These are phyloP conservation scores for Blastobotrys ciferrii DNA, from an alignment of 1,139 yeast species.

Conservation along the genomic window DNA sequence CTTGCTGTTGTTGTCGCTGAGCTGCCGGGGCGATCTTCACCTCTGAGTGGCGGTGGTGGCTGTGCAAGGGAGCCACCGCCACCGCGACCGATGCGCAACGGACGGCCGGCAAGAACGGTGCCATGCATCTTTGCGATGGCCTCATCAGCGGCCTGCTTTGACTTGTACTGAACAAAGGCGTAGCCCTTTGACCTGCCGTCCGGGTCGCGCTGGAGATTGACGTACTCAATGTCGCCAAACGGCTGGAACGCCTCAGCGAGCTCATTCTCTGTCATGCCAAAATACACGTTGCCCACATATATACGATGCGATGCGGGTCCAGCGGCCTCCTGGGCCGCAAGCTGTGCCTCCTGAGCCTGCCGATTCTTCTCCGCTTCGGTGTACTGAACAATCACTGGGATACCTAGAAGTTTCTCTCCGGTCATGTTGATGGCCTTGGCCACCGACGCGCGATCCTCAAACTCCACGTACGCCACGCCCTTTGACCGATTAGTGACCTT, in stretches of 20 bases:
- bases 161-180: slow-evolving; percentile 36
- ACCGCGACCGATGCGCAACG: slow-evolving; percentile 33
- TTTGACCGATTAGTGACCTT: slow-evolving; percentile 38
- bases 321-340: not conserved
- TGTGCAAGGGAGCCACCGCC: slow-evolving; percentile 6
- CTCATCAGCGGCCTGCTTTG: slow-evolving; percentile 30
- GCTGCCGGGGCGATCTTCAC: slow-evolving; percentile 10
- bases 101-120: slow-evolving; percentile 35
- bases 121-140: slow-evolving; percentile 39
- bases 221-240: slow-evolving; percentile 36
- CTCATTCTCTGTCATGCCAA: slow-evolving; percentile 36
- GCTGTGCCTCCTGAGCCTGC: slow-evolving; percentile 26
- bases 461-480: slow-evolving; percentile 43
- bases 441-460: slow-evolving; percentile 34
- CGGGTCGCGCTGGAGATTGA: slow-evolving; percentile 34
- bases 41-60: not conserved
- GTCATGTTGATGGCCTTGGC: slow-evolving; percentile 36
- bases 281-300: slow-evolving; percentile 37
- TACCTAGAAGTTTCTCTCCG: slow-evolving; percentile 38
- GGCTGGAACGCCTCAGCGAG: slow-evolving; percentile 35
- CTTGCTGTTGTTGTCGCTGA: slow-evolving; percentile 13
- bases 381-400: slow-evolving; percentile 39
- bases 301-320: slow-evolving; percentile 26
- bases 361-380: slow-evolving; percentile 41
- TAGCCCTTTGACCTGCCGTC: slow-evolving; percentile 39